These are phyloP conservation scores for Heteromeles arbutifolia DNA, from an alignment of 306 rosid genomes.

Conservation along the genomic window DNA sequence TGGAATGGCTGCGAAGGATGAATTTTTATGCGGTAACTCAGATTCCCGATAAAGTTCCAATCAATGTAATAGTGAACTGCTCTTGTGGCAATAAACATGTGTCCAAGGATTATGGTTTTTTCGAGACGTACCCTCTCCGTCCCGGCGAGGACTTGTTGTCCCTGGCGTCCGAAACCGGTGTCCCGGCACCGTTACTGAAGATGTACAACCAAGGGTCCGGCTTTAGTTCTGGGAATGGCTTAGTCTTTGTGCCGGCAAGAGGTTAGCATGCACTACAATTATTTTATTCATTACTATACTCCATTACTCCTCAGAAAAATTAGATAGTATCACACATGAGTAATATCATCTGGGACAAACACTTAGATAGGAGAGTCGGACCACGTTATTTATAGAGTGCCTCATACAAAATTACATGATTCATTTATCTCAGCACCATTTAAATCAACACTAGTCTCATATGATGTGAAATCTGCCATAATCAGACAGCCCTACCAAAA, in stretches of 20 bases:
- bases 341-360: too few species aligned
- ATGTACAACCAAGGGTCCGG: conserved; percentile 35
- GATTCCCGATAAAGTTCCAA: conserved; percentile 5
- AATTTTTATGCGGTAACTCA: conserved; percentile 6
- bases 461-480: neutral
- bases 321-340: too few species aligned
- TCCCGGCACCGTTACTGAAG: conserved; percentile 33
- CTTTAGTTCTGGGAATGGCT: conserved; percentile 31
- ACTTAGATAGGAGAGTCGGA: neutral
- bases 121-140: conserved; percentile 43
- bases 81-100: conserved; percentile 50
- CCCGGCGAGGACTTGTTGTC: conserved; percentile 17
- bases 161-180: conserved; percentile 26
- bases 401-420: neutral
- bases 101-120: conserved; percentile 47
- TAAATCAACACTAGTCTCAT: too few species aligned
- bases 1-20: conserved; percentile 35
- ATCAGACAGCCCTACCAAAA: fast-evolving
- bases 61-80: conserved; percentile 60
- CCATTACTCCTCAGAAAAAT: neutral
- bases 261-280: conserved; percentile 27
- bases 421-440: too few species aligned
- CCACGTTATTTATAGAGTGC: neutral
- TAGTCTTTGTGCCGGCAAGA: conserved; percentile 67
- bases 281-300: neutral